Base-by-base conservation (phyloP, 2,329 filamentous ascomycete genomes). In the Hypoxylon sp. region DNA sequence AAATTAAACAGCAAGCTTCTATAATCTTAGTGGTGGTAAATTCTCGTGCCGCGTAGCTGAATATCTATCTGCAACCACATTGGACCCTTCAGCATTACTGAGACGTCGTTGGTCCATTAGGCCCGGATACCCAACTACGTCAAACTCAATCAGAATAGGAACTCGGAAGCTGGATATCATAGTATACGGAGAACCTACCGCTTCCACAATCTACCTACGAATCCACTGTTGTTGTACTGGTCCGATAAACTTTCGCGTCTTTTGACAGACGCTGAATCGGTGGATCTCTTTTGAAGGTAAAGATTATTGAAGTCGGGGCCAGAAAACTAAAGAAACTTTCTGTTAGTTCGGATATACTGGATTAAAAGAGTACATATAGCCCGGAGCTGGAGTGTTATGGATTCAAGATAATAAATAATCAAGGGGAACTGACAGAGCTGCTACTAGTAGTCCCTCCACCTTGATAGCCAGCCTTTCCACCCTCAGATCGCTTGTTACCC, bases 221-320 rank as follows among this genome's bases (percentile, higher is more conserved):
- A 68, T 0, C 65, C 64, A 1, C 53, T 29, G 4, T 3, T 44
- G 17, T 50, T 63, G 17, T 66, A 66, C 22, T 71, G 68, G 2
- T 68, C 65, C 10, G 61, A 24, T 24, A 70, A 52, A 31, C 68
- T 70, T n/a, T 62, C 17, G 3, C 65, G 68, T 35, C 61, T 63
- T 11, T 53, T 63, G n/a, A 48, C 5, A 0, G 68, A 68, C 9
- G 31, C 61, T 17, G 55, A 14, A 13, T 68, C 68, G 1, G 26
- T 55, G 3, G 65, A 58, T 14, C 68, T 50, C 39, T 66, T 68
- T 29, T 70, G 68, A 19, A 53, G 14, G 17, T 47, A 63, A 11
- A 70, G 53, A 17, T 50, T 58, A n/a, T 57, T 61, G 35, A 59
- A 70, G 8, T 66, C 54, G 1, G 68, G 68, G 0, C 68, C 68